These are phyloP conservation scores for Leucocoprinus sp. DNA, from an alignment of 768 basidiomycete species.

Conservation along the genomic window DNA sequence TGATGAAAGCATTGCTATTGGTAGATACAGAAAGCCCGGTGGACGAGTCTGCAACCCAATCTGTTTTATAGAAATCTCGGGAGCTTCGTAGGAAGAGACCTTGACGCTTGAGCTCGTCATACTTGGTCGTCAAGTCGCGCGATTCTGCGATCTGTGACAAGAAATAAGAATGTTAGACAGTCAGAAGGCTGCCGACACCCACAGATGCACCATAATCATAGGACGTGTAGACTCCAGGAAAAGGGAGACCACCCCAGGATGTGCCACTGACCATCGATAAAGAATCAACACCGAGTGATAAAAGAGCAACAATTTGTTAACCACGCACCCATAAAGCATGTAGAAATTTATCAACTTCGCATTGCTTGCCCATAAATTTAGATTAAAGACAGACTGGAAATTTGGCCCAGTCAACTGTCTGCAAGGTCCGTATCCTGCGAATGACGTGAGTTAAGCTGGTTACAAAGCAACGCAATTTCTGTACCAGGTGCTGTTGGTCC, in stretches of 20 bases:
- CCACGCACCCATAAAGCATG: slow-evolving; percentile 68
- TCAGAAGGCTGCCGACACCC: slow-evolving; percentile 4
- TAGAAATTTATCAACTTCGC: slow-evolving; percentile 79
- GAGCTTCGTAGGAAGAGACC: slow-evolving; percentile 74
- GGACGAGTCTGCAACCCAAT: slow-evolving; percentile 58
- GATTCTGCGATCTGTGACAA: slow-evolving; percentile 48
- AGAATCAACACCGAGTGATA: neutral
- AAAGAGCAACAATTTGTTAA: no score
- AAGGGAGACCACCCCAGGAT: slow-evolving; percentile 77
- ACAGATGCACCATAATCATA: slow-evolving; percentile 77
- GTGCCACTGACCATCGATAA: slow-evolving; percentile 49
- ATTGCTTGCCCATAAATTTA: slow-evolving; percentile 72
- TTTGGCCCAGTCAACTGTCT: slow-evolving; percentile 58
- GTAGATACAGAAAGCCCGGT: slow-evolving; percentile 34
- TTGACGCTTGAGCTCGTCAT: slow-evolving; percentile 70
- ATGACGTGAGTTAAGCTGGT: neutral
- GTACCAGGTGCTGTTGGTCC: slow-evolving; percentile 62
- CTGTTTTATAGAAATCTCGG: slow-evolving; percentile 72
- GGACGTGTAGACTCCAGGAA: slow-evolving; percentile 69
- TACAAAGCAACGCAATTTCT: neutral
- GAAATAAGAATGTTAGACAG: neutral
- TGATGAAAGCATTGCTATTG: slow-evolving; percentile 46
- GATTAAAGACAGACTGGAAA: slow-evolving; percentile 76
- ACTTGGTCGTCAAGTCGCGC: slow-evolving; percentile 59
- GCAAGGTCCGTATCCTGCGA: slow-evolving; percentile 55